Evolutionary conservation across 1,284 basidiomycete species (phyloP).

Genomic region (Somion occarium): DNA sequence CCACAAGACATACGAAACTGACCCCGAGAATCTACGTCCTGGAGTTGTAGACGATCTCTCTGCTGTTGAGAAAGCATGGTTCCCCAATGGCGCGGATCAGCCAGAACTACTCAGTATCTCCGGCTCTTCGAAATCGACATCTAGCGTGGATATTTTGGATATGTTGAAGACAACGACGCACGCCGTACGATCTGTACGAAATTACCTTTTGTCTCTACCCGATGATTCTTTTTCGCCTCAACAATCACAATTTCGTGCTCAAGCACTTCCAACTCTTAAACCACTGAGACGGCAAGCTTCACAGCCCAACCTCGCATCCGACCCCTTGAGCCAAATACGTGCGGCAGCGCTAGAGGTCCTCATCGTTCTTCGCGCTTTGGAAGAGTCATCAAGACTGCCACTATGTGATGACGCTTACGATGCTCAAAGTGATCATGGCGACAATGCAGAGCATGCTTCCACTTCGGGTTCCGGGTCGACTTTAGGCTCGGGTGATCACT

Average conservation of each 20-base stretch:
- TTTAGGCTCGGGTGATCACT: constrained; percentile 25
- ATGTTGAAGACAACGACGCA: constrained; percentile 72
- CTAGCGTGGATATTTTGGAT: constrained; percentile 51
- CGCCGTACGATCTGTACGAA: constrained; percentile 73
- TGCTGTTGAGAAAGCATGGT: constrained; percentile 56
- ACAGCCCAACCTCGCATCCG: constrained; percentile 33
- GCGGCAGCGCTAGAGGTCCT: constrained; percentile 75
- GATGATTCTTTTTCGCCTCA: constrained; percentile 55
- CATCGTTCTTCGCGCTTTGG: constrained; percentile 62
- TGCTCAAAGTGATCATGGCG: constrained; percentile 64
- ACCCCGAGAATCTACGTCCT: constrained; percentile 68
- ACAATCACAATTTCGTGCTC: constrained; percentile 43
- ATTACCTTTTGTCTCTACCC: constrained; percentile 75
- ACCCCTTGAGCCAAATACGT: constrained; percentile 66
- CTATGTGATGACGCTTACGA: constrained; percentile 73
- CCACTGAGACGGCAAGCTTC: constrained; percentile 33
- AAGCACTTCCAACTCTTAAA: constrained; percentile 33
- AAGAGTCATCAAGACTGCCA: constrained; percentile 61
- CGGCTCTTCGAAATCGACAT: constrained; percentile 16
- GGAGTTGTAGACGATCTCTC: constrained; percentile 67
- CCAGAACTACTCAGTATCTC: constrained; percentile 23
- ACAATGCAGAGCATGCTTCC: constrained; percentile 39
- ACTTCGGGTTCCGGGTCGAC: constrained; percentile 29
- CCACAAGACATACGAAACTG: constrained; percentile 61
- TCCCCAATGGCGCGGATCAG: constrained; percentile 27